A percentile compares a stretch with the other conserved stretches of the same genome.
Evolutionary conservation across 495 filamentous ascomycete genomes (phyloP).

Genomic region (Trichodelitschia bisporula): DNA sequence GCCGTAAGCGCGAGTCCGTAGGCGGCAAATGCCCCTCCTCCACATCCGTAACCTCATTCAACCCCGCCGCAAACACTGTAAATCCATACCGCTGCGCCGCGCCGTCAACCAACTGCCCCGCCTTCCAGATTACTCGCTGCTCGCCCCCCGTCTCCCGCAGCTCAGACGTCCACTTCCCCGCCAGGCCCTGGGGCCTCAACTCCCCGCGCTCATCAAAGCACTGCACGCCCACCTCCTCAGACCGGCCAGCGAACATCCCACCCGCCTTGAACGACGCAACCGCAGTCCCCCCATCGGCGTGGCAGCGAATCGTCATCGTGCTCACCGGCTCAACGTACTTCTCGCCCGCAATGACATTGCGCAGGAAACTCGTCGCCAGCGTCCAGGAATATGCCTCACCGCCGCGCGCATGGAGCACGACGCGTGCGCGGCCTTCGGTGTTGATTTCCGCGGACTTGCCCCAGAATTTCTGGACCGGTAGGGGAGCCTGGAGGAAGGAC

Average conservation of each 20-base stretch:
- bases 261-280: constrained; percentile 70
- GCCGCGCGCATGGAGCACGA: constrained; percentile 35
- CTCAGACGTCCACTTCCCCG: constrained; percentile 63
- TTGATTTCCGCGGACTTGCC: constrained; percentile 84
- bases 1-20: constrained; percentile 62
- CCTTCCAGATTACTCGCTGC: constrained; percentile 43
- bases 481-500: constrained; percentile 66
- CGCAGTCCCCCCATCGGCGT: constrained; percentile 55
- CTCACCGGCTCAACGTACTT: constrained; percentile 95
- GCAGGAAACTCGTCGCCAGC: constrained; percentile 64
- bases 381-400: constrained; percentile 69
- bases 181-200: constrained; percentile 33
- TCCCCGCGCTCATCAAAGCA: constrained; percentile 37
- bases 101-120: constrained; percentile 47
- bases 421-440: constrained; percentile 63
- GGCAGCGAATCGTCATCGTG: constrained; percentile 57
- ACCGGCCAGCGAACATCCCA: constrained; percentile 88
- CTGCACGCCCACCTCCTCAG: constrained; percentile 66
- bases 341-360: constrained; percentile 92
- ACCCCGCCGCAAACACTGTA: constrained; percentile 55
- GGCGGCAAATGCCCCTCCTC: constrained; percentile 47
- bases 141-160: constrained; percentile 30
- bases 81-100: constrained; percentile 62
- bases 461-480: constrained; percentile 93
- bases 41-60: constrained; percentile 71